A percentile compares a stretch with the other conserved stretches of the same genome.
Conservation (phyloP, 148 eudicot genomes). For the Diospyros lotus region DNA sequence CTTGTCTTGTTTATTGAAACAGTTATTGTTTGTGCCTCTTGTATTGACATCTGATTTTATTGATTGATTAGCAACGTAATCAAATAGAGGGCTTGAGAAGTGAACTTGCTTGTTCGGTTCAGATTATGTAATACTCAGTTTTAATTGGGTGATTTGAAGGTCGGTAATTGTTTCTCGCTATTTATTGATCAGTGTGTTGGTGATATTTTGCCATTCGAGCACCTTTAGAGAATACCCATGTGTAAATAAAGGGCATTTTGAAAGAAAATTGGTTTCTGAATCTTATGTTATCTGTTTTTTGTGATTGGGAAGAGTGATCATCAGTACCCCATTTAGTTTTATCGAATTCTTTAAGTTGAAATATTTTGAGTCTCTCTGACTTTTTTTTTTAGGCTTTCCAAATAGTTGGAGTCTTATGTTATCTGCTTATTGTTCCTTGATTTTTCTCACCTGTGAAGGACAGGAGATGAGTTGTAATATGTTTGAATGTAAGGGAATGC, state of each 20-base stretch:
- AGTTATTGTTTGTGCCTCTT: neutral
- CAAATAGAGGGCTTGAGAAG: no score
- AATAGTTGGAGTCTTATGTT: neutral
- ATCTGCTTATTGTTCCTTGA: neutral
- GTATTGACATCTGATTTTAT: no score
- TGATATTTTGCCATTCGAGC: slow-evolving; percentile 7
- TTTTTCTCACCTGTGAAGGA: neutral
- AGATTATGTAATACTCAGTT: no score
- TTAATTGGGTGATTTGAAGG: no score
- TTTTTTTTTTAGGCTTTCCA: no score
- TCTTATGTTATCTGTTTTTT: neutral
- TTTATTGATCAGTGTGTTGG: no score
- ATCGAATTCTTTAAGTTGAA: neutral
- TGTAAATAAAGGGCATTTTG: neutral
- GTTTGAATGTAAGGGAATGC: neutral
- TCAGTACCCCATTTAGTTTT: neutral
- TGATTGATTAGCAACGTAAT: no score
- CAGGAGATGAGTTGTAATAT: neutral
- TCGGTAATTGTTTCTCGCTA: no score
- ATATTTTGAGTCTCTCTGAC: neutral
- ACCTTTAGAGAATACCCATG: neutral
- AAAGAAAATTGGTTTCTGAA: neutral
- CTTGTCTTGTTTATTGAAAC: neutral
- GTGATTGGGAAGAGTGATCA: neutral
- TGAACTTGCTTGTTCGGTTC: no score